Conservation (phyloP, 2,329 filamentous ascomycete species). For the Fusarium lateritium region DNA sequence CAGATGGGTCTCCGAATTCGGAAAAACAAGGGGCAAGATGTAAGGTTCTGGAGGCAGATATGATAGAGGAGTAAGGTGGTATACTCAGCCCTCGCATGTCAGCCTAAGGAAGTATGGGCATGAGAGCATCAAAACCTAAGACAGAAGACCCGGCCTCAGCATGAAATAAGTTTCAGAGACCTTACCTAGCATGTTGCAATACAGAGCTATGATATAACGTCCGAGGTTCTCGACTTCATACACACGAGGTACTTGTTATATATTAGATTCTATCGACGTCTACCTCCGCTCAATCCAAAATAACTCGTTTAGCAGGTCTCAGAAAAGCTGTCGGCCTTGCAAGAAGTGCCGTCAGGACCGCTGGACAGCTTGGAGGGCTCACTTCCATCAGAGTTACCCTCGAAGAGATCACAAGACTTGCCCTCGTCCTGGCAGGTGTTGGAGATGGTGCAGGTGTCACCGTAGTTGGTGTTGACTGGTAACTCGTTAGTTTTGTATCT, state of each 20-base stretch:
- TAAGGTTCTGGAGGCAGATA: too few species aligned
- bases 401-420: constrained; percentile 42
- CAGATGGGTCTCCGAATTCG: too few species aligned
- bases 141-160: too few species aligned
- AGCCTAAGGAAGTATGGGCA: too few species aligned
- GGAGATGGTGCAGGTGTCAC: constrained; percentile 45
- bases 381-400: constrained; percentile 36
- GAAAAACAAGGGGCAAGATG: too few species aligned
- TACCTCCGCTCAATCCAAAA: background rate
- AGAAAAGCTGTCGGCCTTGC: constrained; percentile 30
- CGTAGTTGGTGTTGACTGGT: constrained; percentile 45
- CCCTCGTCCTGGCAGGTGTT: constrained; percentile 42
- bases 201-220: too few species aligned
- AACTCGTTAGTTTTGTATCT: background rate
- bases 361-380: constrained; percentile 42
- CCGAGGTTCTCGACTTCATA: too few species aligned
- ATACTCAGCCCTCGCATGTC: too few species aligned
- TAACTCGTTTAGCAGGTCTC: constrained; percentile 30
- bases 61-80: too few species aligned
- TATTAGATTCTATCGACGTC: background rate
- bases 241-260: background rate
- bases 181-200: background rate
- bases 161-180: too few species aligned
- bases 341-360: constrained; percentile 40
- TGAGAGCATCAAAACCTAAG: too few species aligned